These are phyloP conservation scores for Paracoccidioides lutzii DNA, from an alignment of 2,329 filamentous ascomycete genomes.

Conservation along the genomic window DNA sequence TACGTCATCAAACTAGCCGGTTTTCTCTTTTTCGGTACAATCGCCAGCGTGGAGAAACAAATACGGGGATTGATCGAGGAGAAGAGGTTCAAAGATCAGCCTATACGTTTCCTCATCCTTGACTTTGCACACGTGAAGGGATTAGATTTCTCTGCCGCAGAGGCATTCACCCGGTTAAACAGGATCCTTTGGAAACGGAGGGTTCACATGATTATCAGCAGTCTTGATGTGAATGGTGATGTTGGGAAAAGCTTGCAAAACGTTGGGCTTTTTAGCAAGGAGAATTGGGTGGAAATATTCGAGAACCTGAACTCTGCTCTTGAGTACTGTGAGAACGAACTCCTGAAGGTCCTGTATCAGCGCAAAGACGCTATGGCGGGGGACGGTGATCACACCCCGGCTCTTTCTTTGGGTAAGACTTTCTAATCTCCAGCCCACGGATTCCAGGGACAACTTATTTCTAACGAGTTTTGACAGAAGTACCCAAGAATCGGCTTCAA, in stretches of 20 bases:
- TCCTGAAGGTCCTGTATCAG: conserved; percentile 67
- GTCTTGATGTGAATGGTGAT: conserved; percentile 61
- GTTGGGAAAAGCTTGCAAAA: conserved; percentile 69
- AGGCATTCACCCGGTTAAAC: conserved; percentile 88
- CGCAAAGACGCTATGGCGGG: conserved; percentile 43
- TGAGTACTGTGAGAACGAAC: conserved; percentile 88
- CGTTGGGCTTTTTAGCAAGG: conserved; percentile 66
- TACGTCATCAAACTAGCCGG: conserved; percentile 84
- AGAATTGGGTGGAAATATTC: conserved; percentile 64
- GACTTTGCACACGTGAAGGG: conserved; percentile 84
- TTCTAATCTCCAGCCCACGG: background rate
- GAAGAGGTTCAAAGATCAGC: conserved; percentile 59
- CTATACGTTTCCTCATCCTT: conserved; percentile 79
- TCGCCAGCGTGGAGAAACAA: conserved; percentile 84
- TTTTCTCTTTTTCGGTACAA: conserved; percentile 97
- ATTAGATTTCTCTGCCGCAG: conserved; percentile 89
- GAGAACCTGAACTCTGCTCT: conserved; percentile 85
- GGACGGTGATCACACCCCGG: conserved; percentile 7
- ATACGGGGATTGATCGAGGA: conserved; percentile 74
- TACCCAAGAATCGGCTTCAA: background rate
- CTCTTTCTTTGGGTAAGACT: conserved; percentile 5
- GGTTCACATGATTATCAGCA: conserved; percentile 71
- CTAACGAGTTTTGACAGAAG: conserved; percentile 2
- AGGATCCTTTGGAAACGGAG: conserved; percentile 64
- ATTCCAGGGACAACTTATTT: background rate